These are phyloP conservation scores for Alternaria triticina DNA, from an alignment of 2,329 filamentous ascomycete genomes.

Conservation along the genomic window DNA sequence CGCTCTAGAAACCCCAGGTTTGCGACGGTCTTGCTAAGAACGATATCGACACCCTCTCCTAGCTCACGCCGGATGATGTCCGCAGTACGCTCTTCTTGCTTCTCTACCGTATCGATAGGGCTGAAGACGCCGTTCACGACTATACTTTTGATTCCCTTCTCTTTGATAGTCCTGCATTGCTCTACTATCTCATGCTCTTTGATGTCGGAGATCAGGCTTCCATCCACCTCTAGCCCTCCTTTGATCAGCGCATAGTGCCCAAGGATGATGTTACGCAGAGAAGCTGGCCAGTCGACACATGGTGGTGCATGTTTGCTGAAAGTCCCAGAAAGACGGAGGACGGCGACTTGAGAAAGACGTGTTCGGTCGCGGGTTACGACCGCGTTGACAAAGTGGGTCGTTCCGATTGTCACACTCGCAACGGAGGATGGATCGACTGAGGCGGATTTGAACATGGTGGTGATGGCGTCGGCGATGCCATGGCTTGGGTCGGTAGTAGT, in stretches of 20 bases:
- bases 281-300: conserved; percentile 57
- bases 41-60: conserved; percentile 55
- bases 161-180: conserved; percentile 53
- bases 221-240: conserved; percentile 59
- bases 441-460: conserved; percentile 44
- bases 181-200: conserved; percentile 54
- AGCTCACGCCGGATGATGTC: conserved; percentile 57
- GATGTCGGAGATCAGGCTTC: conserved; percentile 53
- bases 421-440: conserved; percentile 41
- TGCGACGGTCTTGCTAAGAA: conserved; percentile 59
- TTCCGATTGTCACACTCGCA: conserved; percentile 58
- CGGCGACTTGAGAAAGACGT: conserved; percentile 59
- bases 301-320: conserved; percentile 59
- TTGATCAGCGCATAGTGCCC: conserved; percentile 56
- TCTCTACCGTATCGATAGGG: conserved; percentile 61
- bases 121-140: conserved; percentile 65
- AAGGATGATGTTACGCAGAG: conserved; percentile 54
- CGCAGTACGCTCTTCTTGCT: conserved; percentile 60
- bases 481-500: conserved; percentile 47
- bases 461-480: conserved; percentile 46
- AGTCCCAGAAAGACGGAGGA: conserved; percentile 57
- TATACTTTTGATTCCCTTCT: conserved; percentile 54
- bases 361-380: conserved; percentile 58
- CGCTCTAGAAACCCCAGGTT: conserved; percentile 58
- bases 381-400: conserved; percentile 61